Conservation (phyloP, 2,329 filamentous ascomycete species). For the Botrytis squamosa region DNA sequence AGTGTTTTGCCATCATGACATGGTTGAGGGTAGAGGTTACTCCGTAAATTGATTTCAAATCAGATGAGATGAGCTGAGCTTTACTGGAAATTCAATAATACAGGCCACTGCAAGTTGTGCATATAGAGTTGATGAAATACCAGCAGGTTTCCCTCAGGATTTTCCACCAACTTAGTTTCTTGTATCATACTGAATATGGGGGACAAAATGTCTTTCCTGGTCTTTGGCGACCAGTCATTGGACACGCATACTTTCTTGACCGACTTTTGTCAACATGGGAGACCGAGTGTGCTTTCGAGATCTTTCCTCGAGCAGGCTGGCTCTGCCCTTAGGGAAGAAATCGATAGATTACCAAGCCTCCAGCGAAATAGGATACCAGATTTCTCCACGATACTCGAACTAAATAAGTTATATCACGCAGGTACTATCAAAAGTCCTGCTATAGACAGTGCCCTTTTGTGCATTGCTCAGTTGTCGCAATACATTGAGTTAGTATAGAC, state of each 20-base stretch:
- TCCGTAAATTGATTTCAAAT: constrained; percentile 23
- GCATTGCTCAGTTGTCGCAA: constrained; percentile 63
- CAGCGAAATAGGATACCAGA: constrained; percentile 59
- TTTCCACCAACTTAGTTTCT: constrained; percentile 14
- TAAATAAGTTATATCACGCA: constrained; percentile 63
- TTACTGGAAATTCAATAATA: constrained; percentile 4
- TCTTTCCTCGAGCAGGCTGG: constrained; percentile 60
- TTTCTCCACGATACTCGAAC: constrained; percentile 61
- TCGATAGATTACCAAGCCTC: constrained; percentile 54
- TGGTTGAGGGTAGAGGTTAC: constrained; percentile 18
- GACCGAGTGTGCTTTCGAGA: constrained; percentile 53
- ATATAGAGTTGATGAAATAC: constrained; percentile 21
- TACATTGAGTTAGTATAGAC: constrained; percentile 60
- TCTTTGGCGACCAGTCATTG: constrained; percentile 71
- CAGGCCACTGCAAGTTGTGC: constrained; percentile 2
- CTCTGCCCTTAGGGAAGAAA: constrained; percentile 59
- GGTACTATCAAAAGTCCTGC: constrained; percentile 58
- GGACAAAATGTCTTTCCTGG: constrained; percentile 52
- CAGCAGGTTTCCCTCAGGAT: background rate
- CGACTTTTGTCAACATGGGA: constrained; percentile 48
- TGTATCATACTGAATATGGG: constrained; percentile 26
- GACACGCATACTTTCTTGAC: constrained; percentile 64
- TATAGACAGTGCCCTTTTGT: constrained; percentile 63
- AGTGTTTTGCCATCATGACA: constrained; percentile 17
- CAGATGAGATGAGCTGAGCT: constrained; percentile 15